Evolutionary conservation across 305 asterid species (phyloP).

Genomic region (Ajuga reptans): DNA sequence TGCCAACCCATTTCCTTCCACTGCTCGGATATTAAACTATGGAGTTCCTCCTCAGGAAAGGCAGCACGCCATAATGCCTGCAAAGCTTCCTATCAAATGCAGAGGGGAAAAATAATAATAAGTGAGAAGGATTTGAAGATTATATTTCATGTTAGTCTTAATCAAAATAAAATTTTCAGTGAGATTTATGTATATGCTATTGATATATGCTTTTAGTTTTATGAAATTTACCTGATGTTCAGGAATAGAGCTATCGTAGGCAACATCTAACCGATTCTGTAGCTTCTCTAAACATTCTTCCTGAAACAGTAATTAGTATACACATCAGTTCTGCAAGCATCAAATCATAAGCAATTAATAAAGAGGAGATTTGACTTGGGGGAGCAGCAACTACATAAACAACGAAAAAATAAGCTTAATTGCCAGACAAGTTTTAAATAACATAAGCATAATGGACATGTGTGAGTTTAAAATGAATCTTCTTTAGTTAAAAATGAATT

Average conservation of each 20-base stretch:
- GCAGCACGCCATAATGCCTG: slow-evolving; percentile 78
- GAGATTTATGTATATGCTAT: background rate
- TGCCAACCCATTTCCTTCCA: slow-evolving; percentile 99
- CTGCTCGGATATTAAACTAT: slow-evolving; percentile 81
- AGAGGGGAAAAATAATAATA: background rate
- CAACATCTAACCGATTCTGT: slow-evolving; percentile 68
- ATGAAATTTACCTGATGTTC: slow-evolving; percentile 72
- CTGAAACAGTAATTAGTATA: slow-evolving; percentile 36
- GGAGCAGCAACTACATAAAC: background rate
- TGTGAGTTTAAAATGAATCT: too few relatives aligned
- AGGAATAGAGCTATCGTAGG: slow-evolving; percentile 58
- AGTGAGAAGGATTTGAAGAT: slow-evolving; percentile 20
- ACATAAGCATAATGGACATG: background rate
- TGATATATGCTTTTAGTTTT: slow-evolving; percentile 4
- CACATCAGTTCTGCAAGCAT: slow-evolving; percentile 25
- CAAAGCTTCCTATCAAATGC: slow-evolving; percentile 58
- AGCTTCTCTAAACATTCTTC: slow-evolving; percentile 83
- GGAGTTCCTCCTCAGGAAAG: slow-evolving; percentile 72
- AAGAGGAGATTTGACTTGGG: background rate
- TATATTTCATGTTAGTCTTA: slow-evolving; percentile 1
- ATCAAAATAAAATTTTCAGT: slow-evolving; percentile 2
- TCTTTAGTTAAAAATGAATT: too few relatives aligned
- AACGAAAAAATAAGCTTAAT: background rate
- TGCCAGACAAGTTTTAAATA: background rate
- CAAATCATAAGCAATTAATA: slow-evolving; percentile 9